Evolutionary conservation across 2,329 filamentous ascomycete species (phyloP).

Genomic region (Didymella arachidicola): DNA sequence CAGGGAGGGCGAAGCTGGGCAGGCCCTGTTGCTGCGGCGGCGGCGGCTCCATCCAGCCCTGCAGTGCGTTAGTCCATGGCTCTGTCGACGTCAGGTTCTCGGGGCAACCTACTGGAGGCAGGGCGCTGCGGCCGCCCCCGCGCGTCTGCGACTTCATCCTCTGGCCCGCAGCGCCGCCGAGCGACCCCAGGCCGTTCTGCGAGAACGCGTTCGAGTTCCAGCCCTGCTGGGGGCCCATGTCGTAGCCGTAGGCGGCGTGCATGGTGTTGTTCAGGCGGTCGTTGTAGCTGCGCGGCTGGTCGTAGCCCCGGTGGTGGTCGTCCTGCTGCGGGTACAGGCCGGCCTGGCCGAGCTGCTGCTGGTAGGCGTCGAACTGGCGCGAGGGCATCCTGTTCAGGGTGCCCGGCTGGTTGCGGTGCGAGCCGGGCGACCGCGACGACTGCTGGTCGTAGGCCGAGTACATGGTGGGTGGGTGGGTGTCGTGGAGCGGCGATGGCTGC

Average conservation of each 20-base stretch:
- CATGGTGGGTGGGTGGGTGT: slow-evolving; percentile 38
- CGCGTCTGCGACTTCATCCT: slow-evolving; percentile 65
- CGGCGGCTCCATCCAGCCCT: slow-evolving; percentile 68
- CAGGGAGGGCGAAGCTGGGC: slow-evolving; percentile 52
- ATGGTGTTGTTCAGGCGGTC: slow-evolving; percentile 67
- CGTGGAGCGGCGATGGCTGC: slow-evolving; percentile 25
- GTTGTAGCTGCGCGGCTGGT: slow-evolving; percentile 60
- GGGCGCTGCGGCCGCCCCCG: slow-evolving; percentile 62
- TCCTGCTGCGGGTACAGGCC: slow-evolving; percentile 69
- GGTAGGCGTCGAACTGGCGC: slow-evolving; percentile 78
- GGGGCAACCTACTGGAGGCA: slow-evolving; percentile 72
- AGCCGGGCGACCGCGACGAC: slow-evolving; percentile 74
- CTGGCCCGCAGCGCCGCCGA: slow-evolving; percentile 58
- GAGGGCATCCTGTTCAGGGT: slow-evolving; percentile 75
- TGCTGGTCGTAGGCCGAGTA: slow-evolving; percentile 50
- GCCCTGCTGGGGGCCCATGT: slow-evolving; percentile 72
- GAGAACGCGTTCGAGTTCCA: slow-evolving; percentile 82
- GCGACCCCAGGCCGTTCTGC: slow-evolving; percentile 70
- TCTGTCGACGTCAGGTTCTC: neutral
- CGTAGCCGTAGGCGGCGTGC: slow-evolving; percentile 70
- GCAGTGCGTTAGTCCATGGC: slow-evolving; percentile 1
- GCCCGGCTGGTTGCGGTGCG: slow-evolving; percentile 71
- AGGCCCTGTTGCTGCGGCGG: slow-evolving; percentile 49
- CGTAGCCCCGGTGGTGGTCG: slow-evolving; percentile 40
- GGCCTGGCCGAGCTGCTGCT: slow-evolving; percentile 66